A percentile compares a stretch with the other conserved stretches of the same genome.
Evolutionary conservation across 345 rosid species (phyloP).

Genomic region (sweet orange (Citrus sinensis)): DVS_A1.0 CM039169.1:26859501-26860000

Average conservation of each 20-base stretch:
- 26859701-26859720: constrained; percentile 49
- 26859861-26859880: constrained; percentile 21
- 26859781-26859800: constrained; percentile 31
- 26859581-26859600: constrained; percentile 16
- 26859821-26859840: constrained; percentile 42
- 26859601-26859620: constrained; percentile 9
- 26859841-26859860: constrained; percentile 38
- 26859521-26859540: constrained; percentile 34
- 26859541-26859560: constrained; percentile 43
- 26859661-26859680: constrained; percentile 19
- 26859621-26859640: not conserved
- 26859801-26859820: constrained; percentile 41
- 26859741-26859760: not conserved
- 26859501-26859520: constrained; percentile 51
- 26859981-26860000: constrained; percentile 37
- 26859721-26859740: constrained; percentile 33
- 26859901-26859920: not conserved
- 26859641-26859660: not conserved
- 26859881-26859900: not conserved
- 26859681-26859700: constrained; percentile 21
- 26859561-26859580: constrained; percentile 19
- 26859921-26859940: not conserved
- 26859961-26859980: constrained; percentile 35
- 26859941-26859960: constrained; percentile 26
- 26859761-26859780: not conserved